Evolutionary conservation across 306 rosid species (phyloP).

Genomic region (Crataegus laevigata): DNA sequence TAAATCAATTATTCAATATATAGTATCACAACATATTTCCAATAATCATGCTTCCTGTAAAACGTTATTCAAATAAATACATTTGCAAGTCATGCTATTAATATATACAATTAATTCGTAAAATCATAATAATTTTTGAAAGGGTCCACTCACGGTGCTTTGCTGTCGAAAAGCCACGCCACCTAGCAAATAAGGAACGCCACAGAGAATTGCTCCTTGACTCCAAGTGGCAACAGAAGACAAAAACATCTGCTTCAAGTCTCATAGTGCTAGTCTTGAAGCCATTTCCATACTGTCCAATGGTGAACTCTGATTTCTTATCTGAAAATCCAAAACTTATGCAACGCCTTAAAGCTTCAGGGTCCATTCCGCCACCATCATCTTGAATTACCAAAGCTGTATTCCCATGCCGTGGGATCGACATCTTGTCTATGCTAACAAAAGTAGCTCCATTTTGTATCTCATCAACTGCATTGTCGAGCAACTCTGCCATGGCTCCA

Average conservation of each 20-base stretch:
- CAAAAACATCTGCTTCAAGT: slow-evolving; percentile 91
- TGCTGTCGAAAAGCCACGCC: too few relatives aligned
- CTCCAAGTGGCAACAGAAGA: slow-evolving; percentile 57
- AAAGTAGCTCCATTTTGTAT: slow-evolving; percentile 86
- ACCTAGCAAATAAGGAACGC: too few relatives aligned
- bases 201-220: too few relatives aligned
- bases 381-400: slow-evolving; percentile 83
- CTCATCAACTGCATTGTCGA: slow-evolving; percentile 96
- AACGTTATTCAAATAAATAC: too few relatives aligned
- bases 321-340: slow-evolving; percentile 95
- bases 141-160: too few relatives aligned
- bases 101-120: too few relatives aligned
- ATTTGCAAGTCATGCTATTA: too few relatives aligned
- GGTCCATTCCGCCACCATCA: slow-evolving; percentile 95
- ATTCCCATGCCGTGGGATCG: slow-evolving; percentile 66
- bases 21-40: too few relatives aligned
- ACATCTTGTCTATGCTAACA: slow-evolving; percentile 68
- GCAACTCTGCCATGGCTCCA: slow-evolving; percentile 92
- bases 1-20: too few relatives aligned
- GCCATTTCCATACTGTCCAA: slow-evolving; percentile 97
- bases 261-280: slow-evolving; percentile 94
- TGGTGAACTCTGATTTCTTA: slow-evolving; percentile 55
- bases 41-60: too few relatives aligned
- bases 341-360: slow-evolving; percentile 72
- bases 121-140: too few relatives aligned